phyloP scores from a whole-genome alignment of 768 basidiomycete genomes.

The Agrocybe chaxingu region DNA sequence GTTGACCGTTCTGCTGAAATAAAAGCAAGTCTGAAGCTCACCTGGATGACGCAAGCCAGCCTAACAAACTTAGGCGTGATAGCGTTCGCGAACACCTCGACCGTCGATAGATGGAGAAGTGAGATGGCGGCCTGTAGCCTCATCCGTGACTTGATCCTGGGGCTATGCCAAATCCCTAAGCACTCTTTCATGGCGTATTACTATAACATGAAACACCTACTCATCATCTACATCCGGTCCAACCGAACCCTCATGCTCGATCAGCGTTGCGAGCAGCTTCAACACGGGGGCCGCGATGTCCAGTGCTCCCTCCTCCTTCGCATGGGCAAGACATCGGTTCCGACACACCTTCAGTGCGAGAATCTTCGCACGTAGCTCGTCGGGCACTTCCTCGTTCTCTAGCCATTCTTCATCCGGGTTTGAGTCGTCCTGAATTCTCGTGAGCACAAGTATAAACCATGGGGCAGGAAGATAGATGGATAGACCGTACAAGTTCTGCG shows the following conservation, averaged over 20 bases:
- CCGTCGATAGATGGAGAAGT: constrained; percentile 70
- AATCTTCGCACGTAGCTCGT: constrained; percentile 65
- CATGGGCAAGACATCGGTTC: constrained; percentile 74
- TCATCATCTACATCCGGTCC: constrained; percentile 41
- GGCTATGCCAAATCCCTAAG: constrained; percentile 31
- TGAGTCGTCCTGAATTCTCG: constrained; percentile 34
- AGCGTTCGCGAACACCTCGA: constrained; percentile 52
- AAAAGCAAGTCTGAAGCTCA: constrained; percentile 28
- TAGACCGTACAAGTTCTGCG: constrained; percentile 39
- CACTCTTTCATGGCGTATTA: neutral
- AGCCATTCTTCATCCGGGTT: constrained; percentile 64
- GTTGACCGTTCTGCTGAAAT: neutral
- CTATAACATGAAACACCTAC: constrained; percentile 26
- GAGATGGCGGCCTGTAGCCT: constrained; percentile 81
- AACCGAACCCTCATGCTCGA: constrained; percentile 68
- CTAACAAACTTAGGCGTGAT: constrained; percentile 62
- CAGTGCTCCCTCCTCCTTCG: constrained; percentile 50
- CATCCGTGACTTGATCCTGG: constrained; percentile 69
- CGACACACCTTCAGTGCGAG: constrained; percentile 77
- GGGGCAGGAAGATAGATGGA: neutral
- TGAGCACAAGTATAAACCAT: constrained; percentile 1
- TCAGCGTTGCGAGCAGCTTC: constrained; percentile 69
- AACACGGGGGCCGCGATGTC: constrained; percentile 74
- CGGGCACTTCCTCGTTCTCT: constrained; percentile 58
- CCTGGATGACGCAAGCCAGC: constrained; percentile 76